phyloP scores from a whole-genome alignment of 768 basidiomycete genomes.

The Xanthoconium stramineum region DNA sequence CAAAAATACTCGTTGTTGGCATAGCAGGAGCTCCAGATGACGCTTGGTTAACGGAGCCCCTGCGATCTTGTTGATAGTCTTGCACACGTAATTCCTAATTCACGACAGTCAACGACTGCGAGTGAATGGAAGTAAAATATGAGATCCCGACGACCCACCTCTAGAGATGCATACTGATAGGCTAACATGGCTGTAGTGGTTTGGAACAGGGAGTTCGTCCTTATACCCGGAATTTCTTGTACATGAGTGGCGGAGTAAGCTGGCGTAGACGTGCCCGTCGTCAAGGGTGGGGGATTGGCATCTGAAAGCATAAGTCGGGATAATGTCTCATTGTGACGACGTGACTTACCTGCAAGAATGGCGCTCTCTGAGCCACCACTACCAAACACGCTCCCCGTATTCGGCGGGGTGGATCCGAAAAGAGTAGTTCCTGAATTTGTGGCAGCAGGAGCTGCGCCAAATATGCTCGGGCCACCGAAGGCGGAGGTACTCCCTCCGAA shows the following conservation, averaged over 20 bases:
- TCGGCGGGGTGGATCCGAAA: too few species aligned
- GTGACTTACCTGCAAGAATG: neutral
- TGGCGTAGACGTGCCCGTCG: neutral
- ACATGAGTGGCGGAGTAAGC: neutral
- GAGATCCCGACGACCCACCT: neutral
- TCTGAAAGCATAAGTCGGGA: neutral
- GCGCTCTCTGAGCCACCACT: too few species aligned
- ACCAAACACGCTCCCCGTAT: too few species aligned
- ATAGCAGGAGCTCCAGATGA: too few species aligned
- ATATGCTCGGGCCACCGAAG: too few species aligned
- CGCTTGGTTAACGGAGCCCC: too few species aligned
- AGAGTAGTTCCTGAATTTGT: too few species aligned
- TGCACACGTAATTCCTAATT: neutral
- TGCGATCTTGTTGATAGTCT: neutral
- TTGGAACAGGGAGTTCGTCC: neutral
- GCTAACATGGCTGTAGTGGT: neutral
- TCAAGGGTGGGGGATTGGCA: neutral
- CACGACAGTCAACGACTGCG: neutral
- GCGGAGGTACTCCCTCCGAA: too few species aligned
- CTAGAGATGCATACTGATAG: neutral
- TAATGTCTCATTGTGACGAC: neutral
- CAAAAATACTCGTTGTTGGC: too few species aligned
- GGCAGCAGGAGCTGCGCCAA: too few species aligned
- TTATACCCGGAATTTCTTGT: too few species aligned
- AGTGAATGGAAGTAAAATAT: neutral